These are phyloP conservation scores for Dipteronia dyeriana DNA, from an alignment of 345 rosid genomes.

Conservation along the genomic window DNA sequence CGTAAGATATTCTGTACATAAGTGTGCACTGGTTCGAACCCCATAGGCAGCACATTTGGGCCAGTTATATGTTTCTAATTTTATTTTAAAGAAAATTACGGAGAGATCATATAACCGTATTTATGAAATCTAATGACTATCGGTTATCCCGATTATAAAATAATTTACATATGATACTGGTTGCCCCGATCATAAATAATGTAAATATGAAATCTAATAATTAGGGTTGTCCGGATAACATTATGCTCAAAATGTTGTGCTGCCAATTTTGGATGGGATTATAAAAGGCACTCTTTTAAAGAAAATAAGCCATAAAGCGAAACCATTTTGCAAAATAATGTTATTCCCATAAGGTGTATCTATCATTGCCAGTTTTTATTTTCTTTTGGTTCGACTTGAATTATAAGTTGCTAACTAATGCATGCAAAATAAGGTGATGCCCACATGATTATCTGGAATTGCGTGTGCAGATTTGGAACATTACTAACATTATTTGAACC, in stretches of 20 bases:
- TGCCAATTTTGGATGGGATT: not conserved
- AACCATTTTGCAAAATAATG: not conserved
- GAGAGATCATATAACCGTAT: too few relatives aligned
- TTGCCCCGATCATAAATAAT: too few relatives aligned
- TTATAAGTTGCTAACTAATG: not conserved
- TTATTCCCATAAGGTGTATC: not conserved
- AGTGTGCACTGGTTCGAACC: constrained; percentile 56
- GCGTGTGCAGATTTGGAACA: constrained; percentile 15
- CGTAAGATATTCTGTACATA: constrained; percentile 51
- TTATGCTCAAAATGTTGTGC: too few relatives aligned
- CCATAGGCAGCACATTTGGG: constrained; percentile 36
- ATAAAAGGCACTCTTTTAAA: not conserved
- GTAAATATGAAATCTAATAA: too few relatives aligned
- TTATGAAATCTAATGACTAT: too few relatives aligned
- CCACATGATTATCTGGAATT: constrained; percentile 10
- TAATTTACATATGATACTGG: too few relatives aligned
- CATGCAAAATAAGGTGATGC: not conserved
- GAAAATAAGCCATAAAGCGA: not conserved
- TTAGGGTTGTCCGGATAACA: too few relatives aligned
- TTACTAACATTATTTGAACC: not conserved
- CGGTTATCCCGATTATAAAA: too few relatives aligned
- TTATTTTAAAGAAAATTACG: too few relatives aligned
- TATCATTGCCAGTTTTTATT: not conserved
- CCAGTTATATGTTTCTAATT: too few relatives aligned
- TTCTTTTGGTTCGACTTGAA: not conserved